These are phyloP conservation scores for Solanum clarkiae DNA, from an alignment of 257 asterid species.

Conservation along the genomic window DNA sequence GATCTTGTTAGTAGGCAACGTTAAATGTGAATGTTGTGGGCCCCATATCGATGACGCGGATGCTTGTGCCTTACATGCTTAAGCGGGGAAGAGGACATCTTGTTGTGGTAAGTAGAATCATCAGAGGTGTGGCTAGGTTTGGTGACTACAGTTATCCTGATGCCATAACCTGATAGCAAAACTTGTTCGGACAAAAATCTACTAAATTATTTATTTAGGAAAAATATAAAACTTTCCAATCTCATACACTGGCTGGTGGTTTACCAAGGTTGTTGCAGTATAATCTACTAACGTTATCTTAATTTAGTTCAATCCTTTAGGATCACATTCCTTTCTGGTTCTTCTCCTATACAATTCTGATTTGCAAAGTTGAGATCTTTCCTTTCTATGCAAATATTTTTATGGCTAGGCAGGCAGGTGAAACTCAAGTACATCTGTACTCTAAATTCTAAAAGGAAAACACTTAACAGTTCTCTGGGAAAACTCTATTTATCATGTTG, in stretches of 20 bases:
- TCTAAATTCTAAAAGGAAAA: not conserved
- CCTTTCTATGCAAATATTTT: not conserved
- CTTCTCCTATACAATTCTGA: conserved; percentile 16
- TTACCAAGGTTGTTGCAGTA: conserved; percentile 28
- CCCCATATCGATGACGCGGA: conserved; percentile 75
- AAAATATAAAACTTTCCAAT: not conserved
- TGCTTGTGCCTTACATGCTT: conserved; percentile 73
- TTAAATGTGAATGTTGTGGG: conserved; percentile 84
- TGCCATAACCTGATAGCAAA: not conserved
- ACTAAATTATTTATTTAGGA: not conserved
- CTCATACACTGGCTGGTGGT: conserved; percentile 45
- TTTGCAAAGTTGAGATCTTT: conserved; percentile 6
- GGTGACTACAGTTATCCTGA: not conserved
- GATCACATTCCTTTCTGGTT: conserved; percentile 21
- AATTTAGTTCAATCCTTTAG: conserved; percentile 3
- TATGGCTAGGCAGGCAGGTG: not conserved
- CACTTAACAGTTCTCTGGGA: not conserved
- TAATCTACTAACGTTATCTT: not conserved
- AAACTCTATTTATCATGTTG: not conserved
- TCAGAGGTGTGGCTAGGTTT: not conserved
- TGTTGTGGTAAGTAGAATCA: conserved; percentile 65
- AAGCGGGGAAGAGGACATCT: conserved; percentile 92
- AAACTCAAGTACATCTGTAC: not conserved
- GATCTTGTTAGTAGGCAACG: conserved; percentile 54
- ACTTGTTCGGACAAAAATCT: not conserved